These are phyloP conservation scores for Pleurotus tuber-regium DNA, from an alignment of 768 basidiomycete species.

Conservation along the genomic window DNA sequence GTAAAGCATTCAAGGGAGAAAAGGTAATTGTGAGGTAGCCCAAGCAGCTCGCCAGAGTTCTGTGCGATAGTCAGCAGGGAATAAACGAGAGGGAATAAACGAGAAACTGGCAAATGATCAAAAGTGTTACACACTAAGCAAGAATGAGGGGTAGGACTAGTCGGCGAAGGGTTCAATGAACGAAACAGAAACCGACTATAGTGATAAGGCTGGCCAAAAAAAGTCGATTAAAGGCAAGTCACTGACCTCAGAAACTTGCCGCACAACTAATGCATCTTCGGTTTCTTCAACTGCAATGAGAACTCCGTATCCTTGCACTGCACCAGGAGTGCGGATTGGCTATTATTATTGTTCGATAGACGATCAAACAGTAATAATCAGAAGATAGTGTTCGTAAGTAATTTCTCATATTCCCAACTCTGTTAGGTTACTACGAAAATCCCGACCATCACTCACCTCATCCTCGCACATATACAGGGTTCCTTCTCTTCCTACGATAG, in stretches of 20 bases:
- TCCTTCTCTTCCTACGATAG: conserved; percentile 70
- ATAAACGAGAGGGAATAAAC: not conserved
- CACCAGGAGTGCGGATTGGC: conserved; percentile 82
- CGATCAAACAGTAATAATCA: not conserved
- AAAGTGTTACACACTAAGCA: no score
- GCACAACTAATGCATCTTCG: conserved; percentile 55
- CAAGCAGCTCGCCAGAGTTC: conserved; percentile 76
- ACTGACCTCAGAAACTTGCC: conserved; percentile 80
- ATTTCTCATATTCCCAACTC: no score
- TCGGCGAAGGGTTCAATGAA: no score
- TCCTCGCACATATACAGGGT: conserved; percentile 68
- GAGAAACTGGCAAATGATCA: no score
- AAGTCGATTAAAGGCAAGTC: no score
- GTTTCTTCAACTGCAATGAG: conserved; percentile 67
- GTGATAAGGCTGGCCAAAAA: no score
- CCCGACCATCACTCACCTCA: conserved; percentile 60
- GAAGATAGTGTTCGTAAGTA: no score
- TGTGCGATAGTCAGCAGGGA: conserved; percentile 22
- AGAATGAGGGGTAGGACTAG: no score
- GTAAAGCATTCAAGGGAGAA: conserved; percentile 75
- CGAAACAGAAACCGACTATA: no score
- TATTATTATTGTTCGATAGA: conserved; percentile 20
- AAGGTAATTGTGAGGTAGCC: conserved; percentile 66
- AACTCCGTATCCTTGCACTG: conserved; percentile 83
- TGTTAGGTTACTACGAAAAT: no score